Evolutionary conservation across 192 early-diverging fungal genomes (phyloP).

Genomic region (Rhizophagus clarus): DNA sequence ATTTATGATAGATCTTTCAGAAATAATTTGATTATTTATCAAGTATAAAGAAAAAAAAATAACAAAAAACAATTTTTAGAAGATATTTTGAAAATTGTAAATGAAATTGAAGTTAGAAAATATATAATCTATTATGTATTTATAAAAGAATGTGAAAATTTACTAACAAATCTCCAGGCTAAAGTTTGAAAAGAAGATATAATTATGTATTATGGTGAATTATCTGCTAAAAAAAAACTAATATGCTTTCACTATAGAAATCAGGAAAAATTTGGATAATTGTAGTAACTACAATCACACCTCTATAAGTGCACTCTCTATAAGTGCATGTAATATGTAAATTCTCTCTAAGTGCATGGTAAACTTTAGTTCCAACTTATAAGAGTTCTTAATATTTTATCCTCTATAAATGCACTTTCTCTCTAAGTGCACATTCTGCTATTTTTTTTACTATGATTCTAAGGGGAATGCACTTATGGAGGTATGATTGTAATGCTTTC

Average conservation of each 20-base stretch:
- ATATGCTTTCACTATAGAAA: too few species aligned
- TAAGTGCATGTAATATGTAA: too few species aligned
- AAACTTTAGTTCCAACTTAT: too few species aligned
- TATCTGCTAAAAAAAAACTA: neutral
- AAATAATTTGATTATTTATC: slow-evolving; percentile 76
- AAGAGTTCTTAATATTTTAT: too few species aligned
- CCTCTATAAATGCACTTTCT: too few species aligned
- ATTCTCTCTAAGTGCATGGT: too few species aligned
- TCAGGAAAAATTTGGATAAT: slow-evolving; percentile 70
- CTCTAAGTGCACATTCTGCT: too few species aligned
- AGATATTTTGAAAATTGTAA: neutral
- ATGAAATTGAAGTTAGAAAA: slow-evolving; percentile 67
- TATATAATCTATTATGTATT: slow-evolving; percentile 94
- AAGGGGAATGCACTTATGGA: too few species aligned
- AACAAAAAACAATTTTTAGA: slow-evolving; percentile 37
- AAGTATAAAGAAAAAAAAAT: slow-evolving; percentile 62
- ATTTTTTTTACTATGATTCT: too few species aligned
- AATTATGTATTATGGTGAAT: slow-evolving; percentile 36
- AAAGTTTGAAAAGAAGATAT: slow-evolving; percentile 54
- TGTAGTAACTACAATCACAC: slow-evolving; percentile 79
- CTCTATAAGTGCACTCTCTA: too few species aligned
- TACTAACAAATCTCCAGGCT: slow-evolving; percentile 64
- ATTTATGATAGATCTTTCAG: slow-evolving; percentile 87
- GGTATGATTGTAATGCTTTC: too few species aligned
- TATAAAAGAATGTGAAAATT: slow-evolving; percentile 76